A percentile compares a stretch with the other conserved stretches of the same genome.
Evolutionary conservation across 495 filamentous ascomycete genomes (phyloP).

Genomic region (Rostrohypoxylon terebratum): DNA sequence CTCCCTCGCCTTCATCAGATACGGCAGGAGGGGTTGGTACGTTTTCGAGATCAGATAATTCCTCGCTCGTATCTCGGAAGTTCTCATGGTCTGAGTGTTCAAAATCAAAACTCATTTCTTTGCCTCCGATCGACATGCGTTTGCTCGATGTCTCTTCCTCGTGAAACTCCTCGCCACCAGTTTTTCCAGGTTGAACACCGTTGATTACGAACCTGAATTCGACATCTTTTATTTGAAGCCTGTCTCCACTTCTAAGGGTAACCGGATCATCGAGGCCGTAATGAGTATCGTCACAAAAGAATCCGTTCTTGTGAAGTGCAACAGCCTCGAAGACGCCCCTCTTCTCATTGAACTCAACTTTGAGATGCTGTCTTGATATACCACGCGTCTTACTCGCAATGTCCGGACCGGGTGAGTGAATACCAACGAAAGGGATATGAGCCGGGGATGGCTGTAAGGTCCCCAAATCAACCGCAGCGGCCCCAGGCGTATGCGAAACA

Average conservation of each 20-base stretch:
- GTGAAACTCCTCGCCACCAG: conserved; percentile 67
- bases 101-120: conserved; percentile 73
- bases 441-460: conserved; percentile 67
- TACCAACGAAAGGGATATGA: conserved; percentile 79
- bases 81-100: conserved; percentile 68
- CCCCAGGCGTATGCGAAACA: conserved; percentile 62
- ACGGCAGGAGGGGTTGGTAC: conserved; percentile 35
- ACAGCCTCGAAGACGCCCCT: conserved; percentile 80
- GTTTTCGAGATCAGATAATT: conserved; percentile 51
- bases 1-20: conserved; percentile 43
- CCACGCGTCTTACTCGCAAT: conserved; percentile 72
- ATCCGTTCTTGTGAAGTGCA: conserved; percentile 85
- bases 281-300: conserved; percentile 82
- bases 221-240: conserved; percentile 83
- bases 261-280: conserved; percentile 70
- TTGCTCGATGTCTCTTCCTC: conserved; percentile 57
- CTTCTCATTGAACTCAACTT: conserved; percentile 82
- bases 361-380: conserved; percentile 88
- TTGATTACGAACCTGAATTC: conserved; percentile 79
- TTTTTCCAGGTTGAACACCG: conserved; percentile 74
- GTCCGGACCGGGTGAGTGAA: conserved; percentile 75
- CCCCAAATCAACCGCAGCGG: conserved; percentile 62
- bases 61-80: conserved; percentile 66
- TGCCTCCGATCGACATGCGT: conserved; percentile 64
- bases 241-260: conserved; percentile 75